These are phyloP conservation scores for Amphibolis antarctica DNA, from an alignment of 106 monocot genomes.

Conservation along the genomic window DNA sequence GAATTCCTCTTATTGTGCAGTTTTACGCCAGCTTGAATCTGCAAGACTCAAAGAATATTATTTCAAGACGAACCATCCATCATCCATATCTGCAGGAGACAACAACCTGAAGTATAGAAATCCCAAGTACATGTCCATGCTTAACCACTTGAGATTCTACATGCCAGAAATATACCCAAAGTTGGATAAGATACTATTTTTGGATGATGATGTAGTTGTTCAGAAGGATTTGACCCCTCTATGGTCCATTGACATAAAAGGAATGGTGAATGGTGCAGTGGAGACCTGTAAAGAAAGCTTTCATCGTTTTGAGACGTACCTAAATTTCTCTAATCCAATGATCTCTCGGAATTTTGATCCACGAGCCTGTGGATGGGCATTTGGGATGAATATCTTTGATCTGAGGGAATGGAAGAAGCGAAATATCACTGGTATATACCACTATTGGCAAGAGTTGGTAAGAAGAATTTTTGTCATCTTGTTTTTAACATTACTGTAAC, in stretches of 20 bases:
- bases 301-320: constrained; percentile 30
- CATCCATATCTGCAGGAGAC: constrained; percentile 21
- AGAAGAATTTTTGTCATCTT: background rate
- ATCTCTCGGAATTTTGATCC: constrained; percentile 42
- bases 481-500: background rate
- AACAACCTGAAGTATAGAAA: constrained; percentile 43
- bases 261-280: constrained; percentile 59
- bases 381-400: constrained; percentile 56
- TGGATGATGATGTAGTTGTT: constrained; percentile 59
- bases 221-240: constrained; percentile 50
- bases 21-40: constrained; percentile 37
- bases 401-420: constrained; percentile 36
- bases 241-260: constrained; percentile 51
- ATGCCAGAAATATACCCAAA: constrained; percentile 51
- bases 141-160: constrained; percentile 59
- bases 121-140: constrained; percentile 49
- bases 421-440: constrained; percentile 46
- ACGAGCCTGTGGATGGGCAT: constrained; percentile 42
- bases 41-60: constrained; percentile 33
- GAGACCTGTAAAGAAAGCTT: constrained; percentile 37
- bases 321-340: constrained; percentile 45
- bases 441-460: constrained; percentile 51
- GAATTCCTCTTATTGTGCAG: constrained; percentile 37
- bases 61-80: constrained; percentile 33
- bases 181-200: constrained; percentile 45